Percentiles rank a stretch among this genome's conserved stretches.
Conservation (phyloP, 1,139 yeast genomes). For the Magnusiomyces sp. region DNA sequence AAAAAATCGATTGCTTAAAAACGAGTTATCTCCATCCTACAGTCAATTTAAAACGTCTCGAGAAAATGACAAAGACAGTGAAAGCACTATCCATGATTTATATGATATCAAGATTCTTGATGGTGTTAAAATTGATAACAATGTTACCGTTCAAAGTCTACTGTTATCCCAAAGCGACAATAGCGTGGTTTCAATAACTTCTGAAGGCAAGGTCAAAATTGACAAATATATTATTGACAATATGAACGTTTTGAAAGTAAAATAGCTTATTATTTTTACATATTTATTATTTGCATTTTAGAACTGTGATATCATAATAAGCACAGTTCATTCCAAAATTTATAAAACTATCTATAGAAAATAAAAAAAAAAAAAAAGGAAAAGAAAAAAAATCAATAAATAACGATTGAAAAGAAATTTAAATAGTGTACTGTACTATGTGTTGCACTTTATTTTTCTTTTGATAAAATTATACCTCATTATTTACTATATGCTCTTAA, state of each 20-base stretch:
- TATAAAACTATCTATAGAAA: too few relatives aligned
- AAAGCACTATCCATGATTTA: background rate
- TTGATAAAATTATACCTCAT: too few relatives aligned
- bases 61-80: too few relatives aligned
- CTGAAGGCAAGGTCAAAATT: background rate
- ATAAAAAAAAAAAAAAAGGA: background rate
- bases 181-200: background rate
- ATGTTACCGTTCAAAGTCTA: background rate
- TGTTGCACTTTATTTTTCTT: too few relatives aligned
- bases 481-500: too few relatives aligned
- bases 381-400: background rate
- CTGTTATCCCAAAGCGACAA: background rate
- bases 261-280: background rate
- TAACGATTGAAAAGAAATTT: background rate
- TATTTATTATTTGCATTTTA: too few relatives aligned
- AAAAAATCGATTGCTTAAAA: too few relatives aligned
- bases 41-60: too few relatives aligned
- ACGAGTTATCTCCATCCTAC: too few relatives aligned
- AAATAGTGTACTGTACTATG: too few relatives aligned
- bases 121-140: background rate
- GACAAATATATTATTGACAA: background rate
- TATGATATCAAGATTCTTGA: background rate
- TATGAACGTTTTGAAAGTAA: background rate
- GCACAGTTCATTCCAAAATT: too few relatives aligned
- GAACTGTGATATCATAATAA: too few relatives aligned